These are phyloP conservation scores for Penicillium sp. DNA, from an alignment of 2,329 filamentous ascomycete species.

Conservation along the genomic window DNA sequence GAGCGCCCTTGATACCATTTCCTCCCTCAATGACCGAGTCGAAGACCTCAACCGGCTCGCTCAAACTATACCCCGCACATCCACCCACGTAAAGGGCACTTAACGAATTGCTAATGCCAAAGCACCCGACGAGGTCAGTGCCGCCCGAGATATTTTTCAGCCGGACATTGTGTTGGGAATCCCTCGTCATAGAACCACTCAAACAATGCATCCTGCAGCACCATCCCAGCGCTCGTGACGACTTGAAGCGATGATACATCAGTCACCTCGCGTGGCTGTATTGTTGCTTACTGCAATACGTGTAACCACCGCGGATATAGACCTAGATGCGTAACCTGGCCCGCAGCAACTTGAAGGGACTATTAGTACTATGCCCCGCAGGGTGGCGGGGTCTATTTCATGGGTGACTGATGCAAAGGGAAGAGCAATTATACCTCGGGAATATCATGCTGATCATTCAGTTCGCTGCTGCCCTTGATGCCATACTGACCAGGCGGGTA, in stretches of 20 bases:
- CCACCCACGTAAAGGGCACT: conserved; percentile 66
- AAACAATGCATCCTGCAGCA: conserved; percentile 74
- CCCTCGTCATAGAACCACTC: conserved; percentile 78
- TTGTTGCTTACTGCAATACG: conserved; percentile 68
- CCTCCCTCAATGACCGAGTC: conserved; percentile 48
- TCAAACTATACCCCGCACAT: conserved; percentile 57
- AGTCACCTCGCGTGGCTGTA: conserved; percentile 65
- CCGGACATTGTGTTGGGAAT: conserved; percentile 69
- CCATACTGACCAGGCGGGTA: no score
- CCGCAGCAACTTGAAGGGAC: no score
- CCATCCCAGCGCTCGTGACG: conserved; percentile 80
- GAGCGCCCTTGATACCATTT: conserved; percentile 45
- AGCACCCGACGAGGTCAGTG: conserved; percentile 36
- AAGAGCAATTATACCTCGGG: no score
- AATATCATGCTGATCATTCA: no score
- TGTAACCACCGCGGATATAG: conserved; percentile 77
- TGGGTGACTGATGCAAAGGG: no score
- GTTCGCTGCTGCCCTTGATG: no score
- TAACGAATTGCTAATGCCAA: conserved; percentile 63
- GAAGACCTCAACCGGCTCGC: conserved; percentile 62
- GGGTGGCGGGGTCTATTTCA: background rate
- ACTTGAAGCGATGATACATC: conserved; percentile 65
- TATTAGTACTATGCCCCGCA: no score
- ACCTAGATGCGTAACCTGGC: conserved; percentile 74
- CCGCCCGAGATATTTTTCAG: conserved; percentile 50